These are phyloP conservation scores for Pistacia vera DNA, from an alignment of 345 rosid genomes.

Conservation along the genomic window DNA sequence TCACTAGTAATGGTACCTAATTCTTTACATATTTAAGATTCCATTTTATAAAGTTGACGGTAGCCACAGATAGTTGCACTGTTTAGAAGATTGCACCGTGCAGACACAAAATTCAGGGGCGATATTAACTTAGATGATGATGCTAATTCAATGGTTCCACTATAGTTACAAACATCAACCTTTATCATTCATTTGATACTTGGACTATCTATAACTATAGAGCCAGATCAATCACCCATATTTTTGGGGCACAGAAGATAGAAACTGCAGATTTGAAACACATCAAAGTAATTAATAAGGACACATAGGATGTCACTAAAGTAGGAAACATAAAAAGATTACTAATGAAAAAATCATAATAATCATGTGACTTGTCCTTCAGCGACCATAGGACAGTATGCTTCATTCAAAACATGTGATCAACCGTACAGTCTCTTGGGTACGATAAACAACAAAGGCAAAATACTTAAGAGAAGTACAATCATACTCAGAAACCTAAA, in stretches of 20 bases:
- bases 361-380: not conserved
- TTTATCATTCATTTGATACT: not conserved
- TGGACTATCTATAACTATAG: not conserved
- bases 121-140: not conserved
- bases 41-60: not conserved
- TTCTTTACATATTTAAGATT: not conserved
- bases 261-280: not conserved
- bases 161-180: not conserved
- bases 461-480: not conserved
- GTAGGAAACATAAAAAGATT: not conserved
- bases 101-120: not conserved
- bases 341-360: not conserved
- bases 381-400: not conserved
- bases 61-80: not conserved
- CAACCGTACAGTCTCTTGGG: not conserved
- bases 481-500: not conserved
- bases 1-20: conserved; percentile 1
- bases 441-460: not conserved
- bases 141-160: not conserved
- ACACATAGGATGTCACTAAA: not conserved
- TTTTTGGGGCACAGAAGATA: not conserved
- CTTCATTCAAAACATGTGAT: not conserved
- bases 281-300: not conserved
- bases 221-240: not conserved
- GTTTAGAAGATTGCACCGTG: not conserved